These are phyloP conservation scores for Aureobasidium namibiae DNA, from an alignment of 2,329 filamentous ascomycete species.

Conservation along the genomic window DNA sequence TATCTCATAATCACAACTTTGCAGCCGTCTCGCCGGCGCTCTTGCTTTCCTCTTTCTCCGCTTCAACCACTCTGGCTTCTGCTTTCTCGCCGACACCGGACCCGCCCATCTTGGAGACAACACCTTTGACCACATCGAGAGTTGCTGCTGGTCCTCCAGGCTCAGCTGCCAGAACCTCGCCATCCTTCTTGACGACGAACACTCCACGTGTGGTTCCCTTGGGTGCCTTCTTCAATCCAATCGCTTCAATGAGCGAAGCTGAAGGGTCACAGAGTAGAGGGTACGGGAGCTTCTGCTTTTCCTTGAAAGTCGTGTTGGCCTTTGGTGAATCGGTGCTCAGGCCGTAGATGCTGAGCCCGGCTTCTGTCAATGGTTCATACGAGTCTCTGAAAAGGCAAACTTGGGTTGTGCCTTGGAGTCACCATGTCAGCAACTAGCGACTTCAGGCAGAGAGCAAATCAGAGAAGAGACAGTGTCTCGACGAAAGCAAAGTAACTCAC, in stretches of 20 bases:
- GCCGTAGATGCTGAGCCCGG: slow-evolving; percentile 80
- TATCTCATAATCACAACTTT: background rate
- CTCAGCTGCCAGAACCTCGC: slow-evolving; percentile 69
- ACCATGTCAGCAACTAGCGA: background rate
- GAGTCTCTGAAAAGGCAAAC: slow-evolving; percentile 88
- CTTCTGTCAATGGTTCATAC: slow-evolving; percentile 65
- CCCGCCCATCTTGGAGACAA: slow-evolving; percentile 47
- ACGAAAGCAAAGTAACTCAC: slow-evolving; percentile 50
- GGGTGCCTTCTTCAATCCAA: slow-evolving; percentile 81
- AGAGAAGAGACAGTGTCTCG: background rate
- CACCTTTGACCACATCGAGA: slow-evolving; percentile 63
- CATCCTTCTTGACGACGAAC: slow-evolving; percentile 61
- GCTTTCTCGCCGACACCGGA: slow-evolving; percentile 26
- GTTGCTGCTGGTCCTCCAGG: slow-evolving; percentile 71
- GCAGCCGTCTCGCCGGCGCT: background rate
- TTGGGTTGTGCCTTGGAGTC: slow-evolving; percentile 70
- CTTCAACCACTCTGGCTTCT: slow-evolving; percentile 23
- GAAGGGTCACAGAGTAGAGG: slow-evolving; percentile 75
- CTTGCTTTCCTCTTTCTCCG: slow-evolving; percentile 20
- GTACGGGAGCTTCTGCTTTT: slow-evolving; percentile 84
- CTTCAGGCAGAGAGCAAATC: background rate
- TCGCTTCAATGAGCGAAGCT: slow-evolving; percentile 67
- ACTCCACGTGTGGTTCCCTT: slow-evolving; percentile 79
- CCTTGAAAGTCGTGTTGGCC: slow-evolving; percentile 86
- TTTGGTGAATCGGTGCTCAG: slow-evolving; percentile 82